Evolutionary conservation across 805 yeast species (phyloP).

Genomic region (Kluyveromyces siamensis): DNA sequence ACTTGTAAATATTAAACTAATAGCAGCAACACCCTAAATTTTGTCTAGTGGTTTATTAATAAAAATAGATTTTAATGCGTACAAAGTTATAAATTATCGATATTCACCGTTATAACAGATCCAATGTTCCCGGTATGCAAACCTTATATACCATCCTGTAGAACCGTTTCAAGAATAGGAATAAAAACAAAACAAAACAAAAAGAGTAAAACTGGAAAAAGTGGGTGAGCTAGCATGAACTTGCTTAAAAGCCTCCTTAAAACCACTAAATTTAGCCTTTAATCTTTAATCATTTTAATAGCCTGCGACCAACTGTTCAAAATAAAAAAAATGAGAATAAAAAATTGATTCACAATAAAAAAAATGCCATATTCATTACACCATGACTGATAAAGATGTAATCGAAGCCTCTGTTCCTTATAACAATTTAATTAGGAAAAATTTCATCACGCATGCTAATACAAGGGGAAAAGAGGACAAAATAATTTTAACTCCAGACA

Average conservation of each 20-base stretch:
- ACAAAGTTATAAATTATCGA: not conserved
- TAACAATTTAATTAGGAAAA: not conserved
- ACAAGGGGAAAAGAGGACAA: not conserved
- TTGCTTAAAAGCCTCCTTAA: not conserved
- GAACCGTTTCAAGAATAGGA: not conserved
- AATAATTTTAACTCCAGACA: conserved; percentile 27
- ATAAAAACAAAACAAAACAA: not conserved
- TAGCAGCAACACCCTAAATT: not conserved
- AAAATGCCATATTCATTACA: not conserved
- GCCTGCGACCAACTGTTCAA: not conserved
- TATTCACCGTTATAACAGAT: not conserved
- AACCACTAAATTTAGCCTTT: not conserved
- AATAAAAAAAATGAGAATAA: not conserved
- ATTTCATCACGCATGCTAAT: not conserved
- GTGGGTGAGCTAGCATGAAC: not conserved
- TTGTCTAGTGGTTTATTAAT: not conserved
- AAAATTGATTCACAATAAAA: not conserved
- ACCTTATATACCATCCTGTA: not conserved
- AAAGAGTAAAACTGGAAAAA: not conserved
- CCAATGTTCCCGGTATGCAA: not conserved
- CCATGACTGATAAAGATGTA: not conserved
- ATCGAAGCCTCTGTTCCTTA: not conserved
- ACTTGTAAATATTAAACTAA: not conserved
- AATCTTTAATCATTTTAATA: not conserved
- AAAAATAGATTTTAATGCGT: not conserved